phyloP scores from a whole-genome alignment of 768 basidiomycete species.

The Saitozyma podzolica region DNA sequence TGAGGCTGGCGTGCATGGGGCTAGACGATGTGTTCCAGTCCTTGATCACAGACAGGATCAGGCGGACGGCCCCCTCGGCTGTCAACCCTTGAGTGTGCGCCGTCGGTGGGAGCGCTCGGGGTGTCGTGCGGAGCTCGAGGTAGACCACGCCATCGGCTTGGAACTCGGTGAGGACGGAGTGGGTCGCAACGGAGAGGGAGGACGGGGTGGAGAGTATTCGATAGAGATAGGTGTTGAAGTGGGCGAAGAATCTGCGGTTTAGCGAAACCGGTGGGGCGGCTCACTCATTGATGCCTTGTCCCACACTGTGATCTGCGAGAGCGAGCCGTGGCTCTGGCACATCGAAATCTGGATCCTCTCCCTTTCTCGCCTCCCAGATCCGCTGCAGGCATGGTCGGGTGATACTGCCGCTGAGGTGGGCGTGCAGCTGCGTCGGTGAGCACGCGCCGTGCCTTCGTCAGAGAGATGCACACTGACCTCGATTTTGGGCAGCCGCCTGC shows the following conservation, averaged over 20 bases:
- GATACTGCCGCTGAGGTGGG: constrained; percentile 27
- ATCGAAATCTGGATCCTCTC: constrained; percentile 9
- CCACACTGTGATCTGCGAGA: constrained; percentile 7
- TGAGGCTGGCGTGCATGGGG: constrained; percentile 12
- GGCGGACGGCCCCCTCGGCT: constrained; percentile 10
- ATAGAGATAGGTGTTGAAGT: constrained; percentile 30
- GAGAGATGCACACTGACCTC: constrained; percentile 11
- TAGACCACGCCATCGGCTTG: constrained; percentile 24
- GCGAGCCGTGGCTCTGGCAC: constrained; percentile 5
- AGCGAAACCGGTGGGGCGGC: background rate
- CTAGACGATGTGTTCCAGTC: constrained; percentile 18
- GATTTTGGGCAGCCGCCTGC: constrained; percentile 15
- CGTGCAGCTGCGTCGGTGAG: constrained; percentile 18
- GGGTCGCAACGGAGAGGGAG: constrained; percentile 12
- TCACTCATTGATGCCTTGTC: constrained; percentile 17
- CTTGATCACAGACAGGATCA: constrained; percentile 13
- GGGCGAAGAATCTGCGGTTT: constrained; percentile 20
- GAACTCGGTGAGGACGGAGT: constrained; percentile 20
- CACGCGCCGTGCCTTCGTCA: background rate
- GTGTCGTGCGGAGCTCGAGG: constrained; percentile 30
- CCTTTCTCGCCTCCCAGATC: constrained; percentile 15
- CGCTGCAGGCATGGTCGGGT: constrained; percentile 17
- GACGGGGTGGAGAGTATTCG: constrained; percentile 15
- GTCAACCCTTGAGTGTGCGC: background rate
- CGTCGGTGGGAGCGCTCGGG: constrained; percentile 9